Base-by-base conservation (phyloP, 1,284 basidiomycete species). In the Puccinia hordei region DNA sequence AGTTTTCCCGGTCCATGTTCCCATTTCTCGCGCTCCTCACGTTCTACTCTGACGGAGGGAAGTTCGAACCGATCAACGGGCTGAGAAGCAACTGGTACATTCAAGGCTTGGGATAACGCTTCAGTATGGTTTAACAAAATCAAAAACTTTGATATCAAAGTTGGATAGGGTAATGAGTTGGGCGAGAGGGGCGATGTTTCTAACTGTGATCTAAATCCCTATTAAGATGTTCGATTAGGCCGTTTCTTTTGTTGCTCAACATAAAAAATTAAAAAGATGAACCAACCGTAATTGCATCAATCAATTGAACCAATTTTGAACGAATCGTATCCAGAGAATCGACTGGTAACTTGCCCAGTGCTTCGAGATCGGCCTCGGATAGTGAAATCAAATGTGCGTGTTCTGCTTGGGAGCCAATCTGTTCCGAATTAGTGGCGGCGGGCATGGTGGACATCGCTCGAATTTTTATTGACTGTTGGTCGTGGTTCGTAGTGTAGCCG, bases 11-110 rank as follows among this genome's bases (percentile, higher is more conserved):
- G 78, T 0, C 78, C 78, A 55, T 80, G 57, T 30, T 80, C 71
- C 78, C 78, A 80, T 73, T 73, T 73, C 63, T 69, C 68, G 24
- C 61, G 71, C n/a, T 80, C 78, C 35, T 80, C 69, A 41, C 78
- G 69, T 44, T 80, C 78, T 44, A 57, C 69, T 53, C 78, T 71
- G 24, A 57, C 68, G 38, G 55, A 61, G 8, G 78, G 78, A 13
- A 80, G 71, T 55, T 80, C 78, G 44, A 80, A 80, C 4, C 61
- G 69, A 80, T 80, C 61, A 30, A 65, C 41, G 9, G 69, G 57
- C 38, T 51, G 41, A 65, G 59, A 33, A 55, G 78, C 55, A 22
- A 63, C 46, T 41, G 57, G 57, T 9, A 69, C 73, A 66, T 73
- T 73, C 22, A 80, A 30, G 22, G 78, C 78, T 73, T 73, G 71